Evolutionary conservation across 176 grass and related monocot genomes (phyloP), one percentile per base, ranked within the genome.

Genomic region (Aegilops tauschii): DNA sequence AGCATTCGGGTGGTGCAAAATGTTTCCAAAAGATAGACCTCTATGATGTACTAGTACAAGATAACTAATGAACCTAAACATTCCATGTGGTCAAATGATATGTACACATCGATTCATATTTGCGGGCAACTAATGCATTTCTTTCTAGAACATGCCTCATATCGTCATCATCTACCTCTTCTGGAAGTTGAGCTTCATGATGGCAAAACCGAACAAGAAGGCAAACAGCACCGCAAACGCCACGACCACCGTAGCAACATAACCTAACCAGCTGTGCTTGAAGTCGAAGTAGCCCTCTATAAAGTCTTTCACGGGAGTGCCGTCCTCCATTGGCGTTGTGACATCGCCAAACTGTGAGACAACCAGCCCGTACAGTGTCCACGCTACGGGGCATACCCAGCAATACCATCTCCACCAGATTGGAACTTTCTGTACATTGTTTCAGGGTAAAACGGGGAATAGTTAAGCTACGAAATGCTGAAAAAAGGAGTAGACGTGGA

Each of bases 381-480:
- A 97, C 5, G 95, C 77, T 4, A 93, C 78, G 1, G 95, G 95
- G 76, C 95, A 95, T 11, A 69, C 35, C 85, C 85, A 97, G 61
- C 84, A 92, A 42, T 97, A 97, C 95, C 95, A 97, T 84, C 75
- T 97, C 95, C 93, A 97, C 95, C 95, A 97, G 76, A 92, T 82
- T 4, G 93, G 81, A 62, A 92, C 82, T 89, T 31, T 95, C 96
- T 98, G 86, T 59, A 79, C n/a, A 78, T 31, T 71, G 13, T 12
- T 14, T 67, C 27, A 91, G 5, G 30, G 21, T 28, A 80, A 36
- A 83, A 84, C n/a, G 14, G 17, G n/a, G 32, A 74, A 84, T 76
- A 56, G 52, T 31, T 77, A n/a, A 91, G 68, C 2, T 68, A 8
- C 14, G 6, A 30, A 69, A 76, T 23, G 56, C 25, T 17, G 11